Conservation (phyloP, 176 grass and related monocot species). For the Dactylis glomerata region DNA sequence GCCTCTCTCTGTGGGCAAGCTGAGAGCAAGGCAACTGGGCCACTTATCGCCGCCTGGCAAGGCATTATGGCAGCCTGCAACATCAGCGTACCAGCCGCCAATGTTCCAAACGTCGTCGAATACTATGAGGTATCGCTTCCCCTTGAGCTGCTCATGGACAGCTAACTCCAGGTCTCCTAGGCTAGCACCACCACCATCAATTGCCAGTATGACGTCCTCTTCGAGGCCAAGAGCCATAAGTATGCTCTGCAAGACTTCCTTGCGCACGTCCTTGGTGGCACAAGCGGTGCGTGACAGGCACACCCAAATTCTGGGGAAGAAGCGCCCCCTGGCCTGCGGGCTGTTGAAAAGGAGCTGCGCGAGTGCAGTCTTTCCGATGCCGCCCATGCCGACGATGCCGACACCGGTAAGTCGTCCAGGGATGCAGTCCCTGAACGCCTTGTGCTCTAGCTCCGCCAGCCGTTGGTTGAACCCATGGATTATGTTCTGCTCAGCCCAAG, state of each 20-base stretch:
- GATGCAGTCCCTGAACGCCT: slow-evolving; percentile 11
- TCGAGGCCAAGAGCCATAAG: slow-evolving; percentile 55
- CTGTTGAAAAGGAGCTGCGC: slow-evolving; percentile 47
- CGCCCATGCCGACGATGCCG: slow-evolving; percentile 50
- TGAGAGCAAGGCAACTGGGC: slow-evolving; percentile 19
- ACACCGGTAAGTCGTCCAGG: slow-evolving; percentile 24
- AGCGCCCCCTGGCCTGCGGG: slow-evolving; percentile 17
- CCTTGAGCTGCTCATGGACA: slow-evolving; percentile 40
- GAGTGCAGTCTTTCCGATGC: slow-evolving; percentile 41
- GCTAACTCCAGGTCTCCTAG: slow-evolving; percentile 22
- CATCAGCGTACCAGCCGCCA: slow-evolving; percentile 28
- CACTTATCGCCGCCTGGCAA: background rate
- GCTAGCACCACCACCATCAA: background rate
- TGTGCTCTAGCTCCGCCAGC: slow-evolving; percentile 29
- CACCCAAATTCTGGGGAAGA: slow-evolving; percentile 47
- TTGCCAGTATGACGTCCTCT: slow-evolving; percentile 36
- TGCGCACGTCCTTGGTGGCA: slow-evolving; percentile 14
- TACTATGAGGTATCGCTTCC: slow-evolving; percentile 36
- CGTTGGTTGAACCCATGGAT: slow-evolving; percentile 37
- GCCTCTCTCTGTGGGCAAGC: slow-evolving; percentile 38
- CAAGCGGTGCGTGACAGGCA: slow-evolving; percentile 39
- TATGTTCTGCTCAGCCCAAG: slow-evolving; percentile 18
- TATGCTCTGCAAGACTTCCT: slow-evolving; percentile 46
- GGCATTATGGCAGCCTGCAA: background rate
- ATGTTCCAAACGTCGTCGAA: slow-evolving; percentile 54